Conservation (phyloP, 257 asterid genomes). For the Capsicum baccatum region DNA sequence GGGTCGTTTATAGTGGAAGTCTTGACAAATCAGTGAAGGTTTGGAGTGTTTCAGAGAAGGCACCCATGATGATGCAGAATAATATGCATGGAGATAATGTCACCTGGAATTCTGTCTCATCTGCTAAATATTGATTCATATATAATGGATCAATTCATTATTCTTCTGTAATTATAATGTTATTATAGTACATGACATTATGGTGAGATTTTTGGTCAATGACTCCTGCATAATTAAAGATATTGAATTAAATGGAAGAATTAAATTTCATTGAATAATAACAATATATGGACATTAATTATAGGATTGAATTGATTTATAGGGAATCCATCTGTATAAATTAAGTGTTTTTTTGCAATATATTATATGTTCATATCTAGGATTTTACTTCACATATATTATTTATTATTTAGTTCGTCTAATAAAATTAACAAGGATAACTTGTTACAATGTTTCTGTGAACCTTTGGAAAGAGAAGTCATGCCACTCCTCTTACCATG, state of each 20-base stretch:
- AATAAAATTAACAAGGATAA: background rate
- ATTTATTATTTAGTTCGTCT: background rate
- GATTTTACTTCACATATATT: background rate
- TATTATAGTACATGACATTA: background rate
- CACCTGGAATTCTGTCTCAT: conserved; percentile 41
- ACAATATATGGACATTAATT: background rate
- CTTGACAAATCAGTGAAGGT: conserved; percentile 65
- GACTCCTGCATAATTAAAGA: no score
- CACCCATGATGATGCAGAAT: conserved; percentile 41
- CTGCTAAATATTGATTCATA: conserved; percentile 38
- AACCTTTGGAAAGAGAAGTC: background rate
- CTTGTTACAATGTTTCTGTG: background rate
- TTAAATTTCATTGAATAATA: background rate
- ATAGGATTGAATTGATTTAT: background rate
- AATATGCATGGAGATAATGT: conserved; percentile 27
- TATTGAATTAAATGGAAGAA: background rate
- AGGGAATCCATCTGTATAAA: background rate
- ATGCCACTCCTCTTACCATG: background rate
- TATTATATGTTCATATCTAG: background rate
- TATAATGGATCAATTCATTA: background rate
- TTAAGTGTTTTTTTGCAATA: background rate
- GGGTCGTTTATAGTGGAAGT: conserved; percentile 70
- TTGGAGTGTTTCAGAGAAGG: conserved; percentile 65
- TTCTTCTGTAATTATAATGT: background rate
- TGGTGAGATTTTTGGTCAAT: background rate